These are phyloP conservation scores for Colletotrichum tamarilloi DNA, from an alignment of 2,329 filamentous ascomycete genomes.

Conservation along the genomic window DNA sequence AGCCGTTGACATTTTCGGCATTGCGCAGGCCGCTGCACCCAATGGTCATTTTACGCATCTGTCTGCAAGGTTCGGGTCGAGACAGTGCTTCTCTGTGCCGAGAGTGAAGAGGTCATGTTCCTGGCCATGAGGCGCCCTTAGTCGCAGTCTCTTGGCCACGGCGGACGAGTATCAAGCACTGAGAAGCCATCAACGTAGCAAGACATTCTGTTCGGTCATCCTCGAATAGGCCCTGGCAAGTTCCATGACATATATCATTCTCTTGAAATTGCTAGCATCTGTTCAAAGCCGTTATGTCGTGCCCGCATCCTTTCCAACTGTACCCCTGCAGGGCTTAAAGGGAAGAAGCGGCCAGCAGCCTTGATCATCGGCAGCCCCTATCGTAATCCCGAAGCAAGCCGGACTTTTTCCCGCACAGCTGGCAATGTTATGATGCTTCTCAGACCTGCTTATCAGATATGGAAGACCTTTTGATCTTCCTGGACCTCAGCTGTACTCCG, in stretches of 20 bases:
- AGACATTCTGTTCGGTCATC: neutral
- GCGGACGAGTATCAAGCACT: neutral
- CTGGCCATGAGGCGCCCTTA: neutral
- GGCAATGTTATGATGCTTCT: neutral
- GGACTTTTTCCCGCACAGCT: neutral
- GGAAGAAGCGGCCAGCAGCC: neutral
- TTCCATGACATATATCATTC: neutral
- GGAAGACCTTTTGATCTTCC: too few species aligned
- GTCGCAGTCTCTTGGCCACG: neutral
- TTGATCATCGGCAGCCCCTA: too few species aligned
- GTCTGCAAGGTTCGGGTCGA: neutral
- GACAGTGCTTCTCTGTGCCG: neutral
- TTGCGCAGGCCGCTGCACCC: neutral
- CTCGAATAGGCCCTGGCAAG: neutral
- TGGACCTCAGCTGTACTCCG: too few species aligned
- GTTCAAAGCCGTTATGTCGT: neutral
- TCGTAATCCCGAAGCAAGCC: neutral
- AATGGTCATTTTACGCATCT: neutral
- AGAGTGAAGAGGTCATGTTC: neutral
- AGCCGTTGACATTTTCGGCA: neutral
- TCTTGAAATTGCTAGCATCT: neutral
- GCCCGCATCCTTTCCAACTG: neutral
- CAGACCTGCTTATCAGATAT: too few species aligned
- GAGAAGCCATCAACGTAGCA: too few species aligned
- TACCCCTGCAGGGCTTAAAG: neutral